Base-by-base conservation (phyloP, 148 eudicot species). In the Camellia granthamiana region DNA sequence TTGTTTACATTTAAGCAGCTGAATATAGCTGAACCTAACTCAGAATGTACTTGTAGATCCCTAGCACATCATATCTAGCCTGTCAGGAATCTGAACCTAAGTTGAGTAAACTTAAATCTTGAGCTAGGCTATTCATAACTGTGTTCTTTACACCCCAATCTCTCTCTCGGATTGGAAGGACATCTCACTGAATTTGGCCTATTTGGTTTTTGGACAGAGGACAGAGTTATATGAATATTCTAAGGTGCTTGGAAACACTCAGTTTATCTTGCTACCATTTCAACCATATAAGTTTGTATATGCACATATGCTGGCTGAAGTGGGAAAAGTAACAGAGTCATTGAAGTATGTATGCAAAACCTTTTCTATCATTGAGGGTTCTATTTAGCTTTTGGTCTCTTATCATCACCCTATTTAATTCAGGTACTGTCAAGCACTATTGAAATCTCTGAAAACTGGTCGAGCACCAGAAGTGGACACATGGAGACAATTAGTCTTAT, bases 241-340 rank as follows among this genome's bases (percentile, higher is more conserved):
- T 65, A 92, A 92, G 84, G 86, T 90, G 82, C 30, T 23, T 23
- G 30, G 30, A 23, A 23, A 23, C 30, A 23, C 30, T 23, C 30
- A 23, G 30, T 23, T 23, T 23, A 23, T 23, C 30, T 23, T 23
- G 30, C 30, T 23, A 23, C 30, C 30, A 23, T 23, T 23, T 23
- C 30, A 23, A 23, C 30, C 30, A 23, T 23, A 23, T 23, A 23
- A 23, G 30, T 23, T 23, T 23, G 49, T 91, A 52, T 94, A 94
- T 81, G 98, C 98, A 51, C 74, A 79, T 77, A 94, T 94, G 98
- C 81, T 94, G 86, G 98, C 97, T 21, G 97, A 94, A 89, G 92
- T 94, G 78, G 98, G 98, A 70, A 94, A 87, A 80, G 21, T 92
- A 56, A 82, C 98, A 42, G 98, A 94, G 69, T 90, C 98, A 41